Base-by-base conservation (phyloP, 179 eudicot species). In the Drosera spatulata region DNA sequence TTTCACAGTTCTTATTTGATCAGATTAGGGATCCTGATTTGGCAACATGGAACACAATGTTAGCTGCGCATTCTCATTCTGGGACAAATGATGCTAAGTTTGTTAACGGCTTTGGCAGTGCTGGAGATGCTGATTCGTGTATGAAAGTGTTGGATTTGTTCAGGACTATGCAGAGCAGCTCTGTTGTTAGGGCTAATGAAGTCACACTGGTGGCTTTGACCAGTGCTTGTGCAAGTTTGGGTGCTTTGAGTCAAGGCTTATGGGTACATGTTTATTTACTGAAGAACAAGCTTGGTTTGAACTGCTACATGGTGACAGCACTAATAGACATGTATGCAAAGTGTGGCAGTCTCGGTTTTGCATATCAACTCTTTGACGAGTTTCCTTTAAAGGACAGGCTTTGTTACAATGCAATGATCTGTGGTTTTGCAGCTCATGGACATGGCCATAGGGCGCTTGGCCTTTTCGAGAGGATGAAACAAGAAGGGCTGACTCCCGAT, bases 311-410 rank as follows among this genome's bases (percentile, higher is more conserved):
- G 12, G 66, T 66, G 57, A 74, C 78, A 3, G 71, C 74, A 4
- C 47, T 74, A 12, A 73, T 89, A 50, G 88, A 86, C 74, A 82
- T 86, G 91, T 89, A 89, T 52, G 75, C 91, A 46, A 88, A 83
- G 72, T 83, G 86, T 74, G 96, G 96, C 55, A 58, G 75, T 57
- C 67, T 82, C 61, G 71, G 70, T 10, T 58, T 37, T 59, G 71
- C 71, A 13, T 48, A 41, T 50, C 58, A 44, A 44, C 68, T 70
- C 2, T 74, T 74, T 63, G 64, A 73, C 60, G 77, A 77, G 77
- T 71, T 41, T 5, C 48, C 61, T 9, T 55, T 56, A 39, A 74
- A 62, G 59, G 75, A 61, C 55, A 56, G 82, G n/a, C 64, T 83
- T 60, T 66, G 81, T 12, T 86, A 90, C 90, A 86, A 78, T 44